Percentiles rank a stretch among this genome's conserved stretches.
Conservation (phyloP, 208 protist genomes). For the Trichomonas tenax region DNA sequence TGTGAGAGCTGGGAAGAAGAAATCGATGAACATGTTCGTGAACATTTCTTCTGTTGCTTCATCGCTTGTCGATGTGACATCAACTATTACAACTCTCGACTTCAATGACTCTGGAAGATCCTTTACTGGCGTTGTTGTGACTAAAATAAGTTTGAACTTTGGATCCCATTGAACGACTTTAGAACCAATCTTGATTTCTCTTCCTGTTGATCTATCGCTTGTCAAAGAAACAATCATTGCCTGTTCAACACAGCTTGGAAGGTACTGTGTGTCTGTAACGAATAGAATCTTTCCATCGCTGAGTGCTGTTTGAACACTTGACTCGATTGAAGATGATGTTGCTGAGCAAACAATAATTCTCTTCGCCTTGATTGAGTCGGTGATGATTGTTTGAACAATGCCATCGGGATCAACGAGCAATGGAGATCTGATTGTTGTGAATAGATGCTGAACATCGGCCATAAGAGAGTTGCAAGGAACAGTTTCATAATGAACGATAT, state of each 20-base stretch:
- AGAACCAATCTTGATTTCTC: not conserved
- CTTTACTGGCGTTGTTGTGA: not conserved
- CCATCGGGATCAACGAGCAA: not conserved
- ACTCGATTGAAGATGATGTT: not conserved
- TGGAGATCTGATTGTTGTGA: not conserved
- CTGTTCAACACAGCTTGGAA: not conserved
- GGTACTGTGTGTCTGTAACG: not conserved
- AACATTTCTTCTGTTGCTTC: not conserved
- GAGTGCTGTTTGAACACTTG: not conserved
- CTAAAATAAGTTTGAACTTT: not conserved
- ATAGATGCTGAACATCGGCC: not conserved
- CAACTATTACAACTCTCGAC: not conserved
- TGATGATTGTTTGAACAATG: not conserved
- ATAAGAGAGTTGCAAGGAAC: not conserved
- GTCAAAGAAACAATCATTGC: not conserved
- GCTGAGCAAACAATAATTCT: not conserved
- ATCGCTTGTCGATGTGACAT: not conserved
- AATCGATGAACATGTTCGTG: not conserved
- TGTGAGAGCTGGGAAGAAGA: not conserved
- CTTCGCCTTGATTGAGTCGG: not conserved
- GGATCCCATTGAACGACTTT: not conserved
- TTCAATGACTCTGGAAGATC: not conserved
- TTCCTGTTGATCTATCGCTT: not conserved
- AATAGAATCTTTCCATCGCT: not conserved
- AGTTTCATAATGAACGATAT: not conserved